Conservation (phyloP, 108 stramenopile species). For the Mediolabrus comicus region DNA sequence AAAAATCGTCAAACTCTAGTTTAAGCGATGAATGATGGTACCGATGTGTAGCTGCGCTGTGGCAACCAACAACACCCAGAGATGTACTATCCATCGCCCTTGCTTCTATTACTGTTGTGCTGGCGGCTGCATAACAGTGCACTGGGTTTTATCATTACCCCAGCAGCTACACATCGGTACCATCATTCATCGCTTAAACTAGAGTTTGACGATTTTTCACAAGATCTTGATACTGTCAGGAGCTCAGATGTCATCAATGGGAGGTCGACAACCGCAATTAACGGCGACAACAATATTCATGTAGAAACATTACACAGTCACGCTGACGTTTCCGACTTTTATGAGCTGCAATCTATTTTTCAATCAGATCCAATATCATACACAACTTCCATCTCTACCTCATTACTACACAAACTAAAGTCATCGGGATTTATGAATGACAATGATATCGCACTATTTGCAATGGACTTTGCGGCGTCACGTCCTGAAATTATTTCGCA, state of each 20-base stretch:
- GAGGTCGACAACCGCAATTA: not conserved
- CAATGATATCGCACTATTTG: constrained; percentile 23
- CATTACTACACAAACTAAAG: not conserved
- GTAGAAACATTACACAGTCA: too few species aligned
- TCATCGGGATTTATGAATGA: constrained; percentile 27
- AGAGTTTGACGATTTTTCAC: not conserved
- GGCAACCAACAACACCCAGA: not conserved
- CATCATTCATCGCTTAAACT: not conserved
- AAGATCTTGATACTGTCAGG: not conserved
- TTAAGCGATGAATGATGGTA: not conserved
- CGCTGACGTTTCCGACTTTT: constrained; percentile 5
- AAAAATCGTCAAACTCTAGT: too few species aligned
- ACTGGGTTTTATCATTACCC: not conserved
- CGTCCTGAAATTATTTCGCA: constrained; percentile 23
- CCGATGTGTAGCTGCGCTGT: not conserved
- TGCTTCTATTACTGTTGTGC: not conserved
- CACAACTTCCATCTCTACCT: not conserved
- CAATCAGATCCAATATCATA: constrained; percentile 15
- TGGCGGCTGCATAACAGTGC: not conserved
- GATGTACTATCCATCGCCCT: not conserved
- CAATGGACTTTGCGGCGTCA: constrained; percentile 10
- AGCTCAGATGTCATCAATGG: not conserved
- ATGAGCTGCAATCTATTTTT: constrained; percentile 7
- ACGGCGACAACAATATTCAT: not conserved
- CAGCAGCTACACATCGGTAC: not conserved